Percentiles rank a stretch among this genome's conserved stretches.
These are phyloP conservation scores for Phaeosphaeriaceae sp. DNA, from an alignment of 2,329 filamentous ascomycete genomes.

Conservation along the genomic window DNA sequence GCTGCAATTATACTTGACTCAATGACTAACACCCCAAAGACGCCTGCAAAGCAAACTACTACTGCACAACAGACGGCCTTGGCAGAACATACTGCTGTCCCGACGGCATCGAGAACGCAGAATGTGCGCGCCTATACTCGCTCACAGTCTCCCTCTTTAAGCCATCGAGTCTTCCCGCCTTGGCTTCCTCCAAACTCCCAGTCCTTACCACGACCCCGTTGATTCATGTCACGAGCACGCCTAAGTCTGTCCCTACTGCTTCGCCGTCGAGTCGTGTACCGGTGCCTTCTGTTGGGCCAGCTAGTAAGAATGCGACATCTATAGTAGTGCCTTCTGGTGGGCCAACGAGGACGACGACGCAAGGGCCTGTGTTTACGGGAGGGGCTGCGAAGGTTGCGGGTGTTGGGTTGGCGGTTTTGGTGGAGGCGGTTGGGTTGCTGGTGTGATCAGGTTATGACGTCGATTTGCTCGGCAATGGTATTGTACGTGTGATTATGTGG, in stretches of 20 bases:
- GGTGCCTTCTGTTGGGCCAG: slow-evolving; percentile 1
- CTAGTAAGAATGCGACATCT: neutral
- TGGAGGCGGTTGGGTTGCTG: slow-evolving; percentile 17
- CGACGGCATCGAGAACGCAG: slow-evolving; percentile 59
- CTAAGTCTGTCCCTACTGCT: neutral
- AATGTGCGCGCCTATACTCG: slow-evolving; percentile 62
- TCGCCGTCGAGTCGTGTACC: neutral
- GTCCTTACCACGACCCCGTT: neutral
- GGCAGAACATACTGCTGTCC: slow-evolving; percentile 68
- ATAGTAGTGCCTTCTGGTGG: slow-evolving; percentile 12
- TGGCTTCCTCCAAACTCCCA: neutral
- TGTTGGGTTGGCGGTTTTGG: slow-evolving; percentile 24
- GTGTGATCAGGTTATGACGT: neutral
- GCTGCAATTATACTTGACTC: neutral
- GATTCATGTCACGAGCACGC: neutral
- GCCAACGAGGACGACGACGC: slow-evolving; percentile 11
- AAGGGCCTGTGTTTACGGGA: slow-evolving; percentile 20
- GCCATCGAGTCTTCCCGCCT: slow-evolving; percentile 43
- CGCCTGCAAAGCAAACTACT: slow-evolving; percentile 67
- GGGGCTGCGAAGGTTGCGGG: slow-evolving; percentile 19
- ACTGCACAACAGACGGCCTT: slow-evolving; percentile 64
- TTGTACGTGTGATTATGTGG: neutral
- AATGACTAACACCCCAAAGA: slow-evolving; percentile 49
- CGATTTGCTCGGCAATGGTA: neutral
- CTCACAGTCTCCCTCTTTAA: slow-evolving; percentile 59